Base-by-base conservation (phyloP, 2,329 filamentous ascomycete genomes). In the Pleoardoris graminearum region DNA sequence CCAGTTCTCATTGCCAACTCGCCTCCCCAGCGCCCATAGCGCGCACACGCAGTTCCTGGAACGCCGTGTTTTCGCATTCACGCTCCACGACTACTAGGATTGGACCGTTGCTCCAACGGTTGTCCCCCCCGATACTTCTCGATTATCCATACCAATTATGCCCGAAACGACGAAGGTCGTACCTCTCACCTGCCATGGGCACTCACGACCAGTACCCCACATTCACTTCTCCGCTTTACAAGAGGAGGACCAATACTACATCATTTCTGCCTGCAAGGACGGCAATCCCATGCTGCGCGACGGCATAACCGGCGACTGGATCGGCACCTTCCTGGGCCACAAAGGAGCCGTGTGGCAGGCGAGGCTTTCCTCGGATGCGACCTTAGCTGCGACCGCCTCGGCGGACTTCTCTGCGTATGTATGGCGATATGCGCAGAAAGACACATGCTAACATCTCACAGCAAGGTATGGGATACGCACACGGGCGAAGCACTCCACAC, bases 331-430 rank as follows among this genome's bases (percentile, higher is more conserved):
- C 72, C 88, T 99, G 66, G 94, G 94, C 35, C 94, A 99, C 79
- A 97, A 99, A 77, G 94, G 94, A 58, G 94, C 94, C 32, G 93
- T 97, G 54, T 99, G 94, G 91, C 92, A 97, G 77, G 90, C 92
- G 48, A 85, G 92, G 64, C 82, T 99, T 30, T 96, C 91, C 48
- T 86, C 90, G 17, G 91, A 97, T 76, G 90, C 91, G 36, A 86
- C 85, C 22, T 87, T 91, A 42, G 93, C 94, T 51, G 94, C 92
- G 8, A 97, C 95, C 29, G 94, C 90, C 41, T 95, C 92, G 44
- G 94, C 94, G 45, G 94, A 99, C 73, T 99, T 99, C 73, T 94
- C 91, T 51, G 91, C 91, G 89, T 92, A 80, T 69, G 87, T 77
- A 12, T 42, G 16, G 29, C 4, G 4, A 5, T 11, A 12, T 32